phyloP scores from a whole-genome alignment of 345 rosid genomes.

The Acer yangbiense region DNA sequence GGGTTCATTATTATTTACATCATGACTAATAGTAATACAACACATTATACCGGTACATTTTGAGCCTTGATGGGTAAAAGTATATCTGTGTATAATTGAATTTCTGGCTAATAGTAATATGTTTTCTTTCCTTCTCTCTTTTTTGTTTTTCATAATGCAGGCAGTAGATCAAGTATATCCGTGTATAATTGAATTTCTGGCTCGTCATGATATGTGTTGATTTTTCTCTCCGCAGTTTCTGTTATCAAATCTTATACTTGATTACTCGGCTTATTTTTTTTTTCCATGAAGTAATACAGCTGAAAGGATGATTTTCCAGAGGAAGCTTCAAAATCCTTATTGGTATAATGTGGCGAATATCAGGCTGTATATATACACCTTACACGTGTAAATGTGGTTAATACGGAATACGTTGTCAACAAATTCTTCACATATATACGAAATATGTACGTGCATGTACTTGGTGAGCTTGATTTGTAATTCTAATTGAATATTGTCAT shows the following conservation, averaged over 20 bases:
- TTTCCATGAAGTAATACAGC: neutral
- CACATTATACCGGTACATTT: neutral
- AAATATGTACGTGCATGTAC: neutral
- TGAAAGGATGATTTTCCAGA: neutral
- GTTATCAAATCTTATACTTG: neutral
- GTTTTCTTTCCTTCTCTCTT: neutral
- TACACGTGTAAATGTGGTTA: neutral
- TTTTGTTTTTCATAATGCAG: slow-evolving; percentile 34
- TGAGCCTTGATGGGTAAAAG: neutral
- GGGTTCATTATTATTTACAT: neutral
- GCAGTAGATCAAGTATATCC: slow-evolving; percentile 62
- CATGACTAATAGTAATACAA: neutral
- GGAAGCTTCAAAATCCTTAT: neutral
- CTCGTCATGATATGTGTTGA: slow-evolving; percentile 51
- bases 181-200: slow-evolving; percentile 53
- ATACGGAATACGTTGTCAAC: neutral
- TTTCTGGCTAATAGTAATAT: neutral
- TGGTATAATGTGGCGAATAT: neutral
- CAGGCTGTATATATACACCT: neutral
- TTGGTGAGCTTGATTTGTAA: neutral
- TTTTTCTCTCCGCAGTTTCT: neutral
- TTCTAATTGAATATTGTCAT: neutral
- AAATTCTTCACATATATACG: too few species aligned
- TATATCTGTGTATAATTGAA: too few species aligned
- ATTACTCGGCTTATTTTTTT: neutral